Conservation (phyloP, 108 stramenopile species). For the Fistulifera solaris region DNA sequence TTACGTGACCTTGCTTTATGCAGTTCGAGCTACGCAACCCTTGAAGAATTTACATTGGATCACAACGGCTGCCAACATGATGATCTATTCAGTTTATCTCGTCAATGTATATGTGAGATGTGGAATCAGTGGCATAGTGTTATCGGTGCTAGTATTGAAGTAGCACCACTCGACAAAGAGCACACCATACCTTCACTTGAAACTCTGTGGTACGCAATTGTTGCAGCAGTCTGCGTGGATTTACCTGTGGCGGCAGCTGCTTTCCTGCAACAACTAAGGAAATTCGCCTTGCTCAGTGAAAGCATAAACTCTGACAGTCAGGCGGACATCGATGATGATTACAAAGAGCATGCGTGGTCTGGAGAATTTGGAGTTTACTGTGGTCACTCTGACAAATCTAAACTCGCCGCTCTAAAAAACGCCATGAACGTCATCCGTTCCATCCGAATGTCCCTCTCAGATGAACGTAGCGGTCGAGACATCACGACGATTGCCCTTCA, state of each 20-base stretch:
- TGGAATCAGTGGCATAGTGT: slow-evolving; percentile 76
- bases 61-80: slow-evolving; percentile 4
- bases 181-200: slow-evolving; percentile 59
- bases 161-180: slow-evolving; percentile 60
- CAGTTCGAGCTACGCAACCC: slow-evolving; percentile 33
- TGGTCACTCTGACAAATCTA: slow-evolving; percentile 7
- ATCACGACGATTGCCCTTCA: slow-evolving; percentile 55
- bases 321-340: not conserved
- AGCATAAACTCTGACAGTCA: not conserved
- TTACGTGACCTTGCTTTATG: slow-evolving; percentile 60
- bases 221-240: slow-evolving; percentile 69
- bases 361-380: slow-evolving; percentile 14
- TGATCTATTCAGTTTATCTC: slow-evolving; percentile 32
- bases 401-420: slow-evolving; percentile 33
- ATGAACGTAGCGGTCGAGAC: slow-evolving; percentile 35
- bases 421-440: slow-evolving; percentile 53
- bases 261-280: slow-evolving; percentile 60
- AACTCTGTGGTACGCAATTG: slow-evolving; percentile 67
- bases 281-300: slow-evolving; percentile 56
- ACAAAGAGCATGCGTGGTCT: too few relatives aligned
- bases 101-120: slow-evolving; percentile 36
- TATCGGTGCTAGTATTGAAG: slow-evolving; percentile 56
- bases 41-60: slow-evolving; percentile 29
- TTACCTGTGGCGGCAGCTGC: slow-evolving; percentile 63
- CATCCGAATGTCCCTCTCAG: slow-evolving; percentile 30